Evolutionary conservation across 1,139 yeast species (phyloP).

Genomic region (Pichia sp.): DNA sequence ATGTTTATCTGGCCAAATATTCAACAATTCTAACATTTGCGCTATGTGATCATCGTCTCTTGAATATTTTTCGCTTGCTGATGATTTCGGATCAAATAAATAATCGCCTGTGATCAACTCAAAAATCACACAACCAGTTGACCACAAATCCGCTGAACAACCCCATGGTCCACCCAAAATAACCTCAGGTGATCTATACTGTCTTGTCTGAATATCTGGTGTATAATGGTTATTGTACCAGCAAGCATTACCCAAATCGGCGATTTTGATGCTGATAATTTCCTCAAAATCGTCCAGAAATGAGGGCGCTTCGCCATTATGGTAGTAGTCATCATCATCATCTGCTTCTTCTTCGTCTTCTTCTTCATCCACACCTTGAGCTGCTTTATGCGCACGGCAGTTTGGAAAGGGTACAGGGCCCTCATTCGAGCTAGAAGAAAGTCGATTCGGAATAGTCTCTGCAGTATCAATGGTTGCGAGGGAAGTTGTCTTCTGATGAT

Average conservation of each 20-base stretch:
- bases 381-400: no score
- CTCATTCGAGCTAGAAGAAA: no score
- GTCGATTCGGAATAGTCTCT: no score
- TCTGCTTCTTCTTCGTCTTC: neutral
- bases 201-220: conserved; percentile 68
- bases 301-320: conserved; percentile 3
- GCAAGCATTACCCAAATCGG: conserved; percentile 72
- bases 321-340: neutral
- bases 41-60: conserved; percentile 74
- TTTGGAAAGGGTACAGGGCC: no score
- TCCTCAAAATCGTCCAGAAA: conserved; percentile 23
- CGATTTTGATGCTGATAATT: conserved; percentile 48
- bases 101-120: conserved; percentile 73
- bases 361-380: neutral
- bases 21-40: conserved; percentile 59
- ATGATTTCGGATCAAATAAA: conserved; percentile 56
- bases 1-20: conserved; percentile 42
- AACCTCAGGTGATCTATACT: conserved; percentile 65
- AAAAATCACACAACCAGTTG: conserved; percentile 61
- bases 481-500: no score
- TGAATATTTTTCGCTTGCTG: conserved; percentile 34
- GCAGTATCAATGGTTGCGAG: no score
- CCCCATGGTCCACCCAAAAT: conserved; percentile 63
- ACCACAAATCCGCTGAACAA: conserved; percentile 70
- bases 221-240: conserved; percentile 61